Base-by-base conservation (phyloP, 2,329 filamentous ascomycete genomes). In the Cladosporium halotolerans region DNA sequence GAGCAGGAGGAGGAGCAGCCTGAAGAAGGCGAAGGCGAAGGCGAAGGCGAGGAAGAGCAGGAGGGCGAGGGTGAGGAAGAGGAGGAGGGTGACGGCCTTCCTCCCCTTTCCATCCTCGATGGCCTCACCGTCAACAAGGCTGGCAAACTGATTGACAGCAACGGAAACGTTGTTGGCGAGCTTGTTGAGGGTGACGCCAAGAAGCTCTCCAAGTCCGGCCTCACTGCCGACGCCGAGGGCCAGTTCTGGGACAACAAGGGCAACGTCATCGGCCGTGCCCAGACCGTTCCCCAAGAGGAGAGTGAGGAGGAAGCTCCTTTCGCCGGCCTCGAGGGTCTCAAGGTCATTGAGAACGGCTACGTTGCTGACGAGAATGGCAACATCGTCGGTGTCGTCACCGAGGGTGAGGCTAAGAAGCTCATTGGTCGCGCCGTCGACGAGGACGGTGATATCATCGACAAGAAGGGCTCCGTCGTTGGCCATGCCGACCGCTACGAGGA, bases 401-500 rank as follows among this genome's bases (percentile, higher is more conserved):
- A 78, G 55, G 76, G 76, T 32, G 75, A 78, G 52, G 62, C 73
- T 5, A 76, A 76, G 70, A 77, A 76, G 67, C 71, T 78, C 14
- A 66, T 77, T 53, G 76, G 75, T 42, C 74, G 75, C 55, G 61
- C 69, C 34, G 76, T 78, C 14, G 75, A 78, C 45, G 75, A 78
- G 56, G 76, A 79, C 54, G 76, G 76, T 53, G 76, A 78, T 52
- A 76, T 79, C 57, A 66, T 78, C 44, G 75, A 78, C 64, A 78
- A 78, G 72, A 76, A 76, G 65, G 76, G 76, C 57, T 74, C 72
- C 48, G 74, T 77, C 39, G 73, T 78, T 38, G 76, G 76, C 38
- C 75, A 77, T 55, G 75, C 75, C 41, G 75, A 78, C 60, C 75
- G 75, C 59, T 76, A 70, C 51, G 84, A 89, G 65, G 78, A 79